Percentiles rank a stretch among this genome's conserved stretches.
Conservation (phyloP, 2,329 filamentous ascomycete genomes). For the Zymoseptoria brevis region DNA sequence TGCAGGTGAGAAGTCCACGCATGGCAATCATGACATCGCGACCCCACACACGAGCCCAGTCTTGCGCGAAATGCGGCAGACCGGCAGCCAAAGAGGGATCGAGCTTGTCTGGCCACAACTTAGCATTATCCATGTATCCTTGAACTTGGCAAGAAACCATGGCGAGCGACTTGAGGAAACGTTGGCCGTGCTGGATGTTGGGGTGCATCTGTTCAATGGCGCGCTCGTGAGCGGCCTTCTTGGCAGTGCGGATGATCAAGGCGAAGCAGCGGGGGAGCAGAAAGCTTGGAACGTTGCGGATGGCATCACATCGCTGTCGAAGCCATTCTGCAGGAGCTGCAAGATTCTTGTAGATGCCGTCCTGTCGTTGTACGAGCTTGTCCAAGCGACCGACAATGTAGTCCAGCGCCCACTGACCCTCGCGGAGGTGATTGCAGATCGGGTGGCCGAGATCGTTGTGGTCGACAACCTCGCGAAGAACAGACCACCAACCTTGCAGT, state of each 20-base stretch:
- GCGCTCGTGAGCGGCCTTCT: conserved; percentile 72
- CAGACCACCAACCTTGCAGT: conserved; percentile 97
- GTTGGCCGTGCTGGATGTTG: conserved; percentile 71
- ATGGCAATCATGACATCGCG: conserved; percentile 95
- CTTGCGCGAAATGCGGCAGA: conserved; percentile 83
- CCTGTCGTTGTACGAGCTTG: conserved; percentile 49
- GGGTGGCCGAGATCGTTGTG: conserved; percentile 91
- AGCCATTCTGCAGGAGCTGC: conserved; percentile 67
- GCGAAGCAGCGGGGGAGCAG: conserved; percentile 89
- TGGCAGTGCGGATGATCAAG: conserved; percentile 77
- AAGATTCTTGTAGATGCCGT: conserved; percentile 53
- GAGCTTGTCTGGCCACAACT: conserved; percentile 74
- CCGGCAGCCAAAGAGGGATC: conserved; percentile 88
- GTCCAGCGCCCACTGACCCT: conserved; percentile 87
- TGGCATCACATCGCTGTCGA: conserved; percentile 73
- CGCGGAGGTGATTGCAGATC: conserved; percentile 82
- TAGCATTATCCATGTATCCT: conserved; percentile 81
- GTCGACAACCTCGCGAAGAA: conserved; percentile 72
- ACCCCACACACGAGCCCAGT: conserved; percentile 96
- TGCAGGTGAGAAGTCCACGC: conserved; percentile 83
- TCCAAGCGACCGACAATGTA: conserved; percentile 76
- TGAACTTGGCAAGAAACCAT: conserved; percentile 91
- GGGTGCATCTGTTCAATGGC: conserved; percentile 70
- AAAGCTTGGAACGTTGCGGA: conserved; percentile 79
- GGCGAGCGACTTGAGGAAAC: conserved; percentile 78